Conservation (phyloP, 2,329 filamentous ascomycete species). For the Fusarium ambrosium region DNA sequence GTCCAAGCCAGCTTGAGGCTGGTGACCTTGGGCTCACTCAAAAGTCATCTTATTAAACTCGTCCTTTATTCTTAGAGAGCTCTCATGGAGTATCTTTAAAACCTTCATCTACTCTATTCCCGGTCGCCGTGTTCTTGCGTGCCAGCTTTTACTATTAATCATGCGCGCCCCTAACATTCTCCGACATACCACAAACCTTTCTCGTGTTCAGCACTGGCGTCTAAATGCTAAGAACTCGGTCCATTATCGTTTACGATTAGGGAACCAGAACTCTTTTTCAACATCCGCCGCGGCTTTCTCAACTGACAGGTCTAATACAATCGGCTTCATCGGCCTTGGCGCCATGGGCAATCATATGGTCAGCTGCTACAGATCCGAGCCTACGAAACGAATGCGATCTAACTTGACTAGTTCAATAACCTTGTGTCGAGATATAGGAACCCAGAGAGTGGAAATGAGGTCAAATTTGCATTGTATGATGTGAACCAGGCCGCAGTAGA, state of each 20-base stretch:
- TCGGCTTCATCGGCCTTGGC: not conserved
- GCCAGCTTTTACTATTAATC: not conserved
- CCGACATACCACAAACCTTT: not conserved
- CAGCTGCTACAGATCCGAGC: not conserved
- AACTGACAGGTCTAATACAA: not conserved
- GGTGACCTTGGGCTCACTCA: not conserved
- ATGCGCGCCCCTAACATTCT: not conserved
- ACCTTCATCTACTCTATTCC: not conserved
- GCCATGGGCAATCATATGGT: not conserved
- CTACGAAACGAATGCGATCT: not conserved
- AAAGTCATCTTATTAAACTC: not conserved
- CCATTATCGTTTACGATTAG: not conserved
- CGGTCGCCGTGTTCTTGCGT: not conserved
- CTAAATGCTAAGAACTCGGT: not conserved
- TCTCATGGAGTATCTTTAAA: not conserved
- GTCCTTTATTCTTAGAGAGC: not conserved
- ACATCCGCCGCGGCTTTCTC: not conserved
- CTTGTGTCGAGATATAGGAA: not conserved
- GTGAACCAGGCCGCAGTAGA: not conserved
- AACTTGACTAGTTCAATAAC: not conserved
- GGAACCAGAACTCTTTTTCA: not conserved
- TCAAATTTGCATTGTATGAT: not conserved
- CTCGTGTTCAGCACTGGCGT: not conserved
- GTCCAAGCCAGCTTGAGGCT: not conserved
- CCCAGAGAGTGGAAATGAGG: not conserved